A percentile compares a stretch with the other conserved stretches of the same genome.
Conservation (phyloP, 1,284 basidiomycete species). For the Sporisorium graminicola region DNA sequence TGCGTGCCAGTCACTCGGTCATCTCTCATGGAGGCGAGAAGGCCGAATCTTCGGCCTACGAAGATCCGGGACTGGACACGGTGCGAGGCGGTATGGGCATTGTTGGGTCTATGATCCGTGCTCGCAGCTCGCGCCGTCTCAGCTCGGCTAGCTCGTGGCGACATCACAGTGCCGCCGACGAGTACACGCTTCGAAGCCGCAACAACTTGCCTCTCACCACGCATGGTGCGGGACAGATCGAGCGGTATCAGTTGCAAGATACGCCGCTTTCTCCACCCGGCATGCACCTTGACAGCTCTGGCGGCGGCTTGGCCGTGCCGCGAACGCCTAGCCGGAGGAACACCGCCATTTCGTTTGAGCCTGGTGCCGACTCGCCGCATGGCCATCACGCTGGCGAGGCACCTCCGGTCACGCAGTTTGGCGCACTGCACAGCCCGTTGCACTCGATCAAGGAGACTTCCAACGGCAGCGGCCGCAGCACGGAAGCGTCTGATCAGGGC, state of each 20-base stretch:
- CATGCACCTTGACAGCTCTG: conserved; percentile 10
- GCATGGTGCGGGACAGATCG: conserved; percentile 32
- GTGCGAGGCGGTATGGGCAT: conserved; percentile 68
- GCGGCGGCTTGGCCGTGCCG: conserved; percentile 6
- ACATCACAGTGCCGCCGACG: conserved; percentile 56
- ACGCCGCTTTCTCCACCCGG: conserved; percentile 49
- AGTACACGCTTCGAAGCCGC: conserved; percentile 41
- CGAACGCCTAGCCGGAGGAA: conserved; percentile 27
- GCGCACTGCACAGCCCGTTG: conserved; percentile 13
- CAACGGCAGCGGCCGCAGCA: conserved; percentile 31
- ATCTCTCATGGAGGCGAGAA: conserved; percentile 49
- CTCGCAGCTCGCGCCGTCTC: conserved; percentile 58
- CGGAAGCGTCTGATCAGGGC: conserved; percentile 10
- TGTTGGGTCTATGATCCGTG: conserved; percentile 67
- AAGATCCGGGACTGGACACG: conserved; percentile 68
- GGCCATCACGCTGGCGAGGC: conserved; percentile 48
- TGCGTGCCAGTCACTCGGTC: conserved; percentile 61
- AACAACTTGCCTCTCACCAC: conserved; percentile 49
- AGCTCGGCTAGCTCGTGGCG: conserved; percentile 47
- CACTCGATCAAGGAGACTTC: conserved; percentile 40
- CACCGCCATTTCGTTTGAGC: conserved; percentile 48
- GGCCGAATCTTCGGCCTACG: conserved; percentile 45
- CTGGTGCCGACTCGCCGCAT: conserved; percentile 47
- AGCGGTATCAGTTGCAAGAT: conserved; percentile 65
- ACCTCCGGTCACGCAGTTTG: conserved; percentile 22